A percentile compares a stretch with the other conserved stretches of the same genome.
These are phyloP conservation scores for Alternaria gansuensis DNA, from an alignment of 2,329 filamentous ascomycete genomes.

Conservation along the genomic window DNA sequence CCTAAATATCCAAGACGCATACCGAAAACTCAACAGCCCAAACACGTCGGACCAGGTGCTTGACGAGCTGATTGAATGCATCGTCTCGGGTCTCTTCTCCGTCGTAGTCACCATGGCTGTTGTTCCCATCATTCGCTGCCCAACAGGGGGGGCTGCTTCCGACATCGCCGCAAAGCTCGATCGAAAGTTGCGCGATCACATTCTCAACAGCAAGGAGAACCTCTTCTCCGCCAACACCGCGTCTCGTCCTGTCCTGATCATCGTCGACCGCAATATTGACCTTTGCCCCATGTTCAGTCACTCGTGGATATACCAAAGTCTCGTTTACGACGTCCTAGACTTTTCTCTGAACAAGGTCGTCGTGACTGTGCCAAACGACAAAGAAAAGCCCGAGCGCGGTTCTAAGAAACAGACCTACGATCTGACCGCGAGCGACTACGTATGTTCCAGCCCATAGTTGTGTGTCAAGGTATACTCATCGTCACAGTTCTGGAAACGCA, in stretches of 20 bases:
- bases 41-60: slow-evolving; percentile 90
- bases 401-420: slow-evolving; percentile 90
- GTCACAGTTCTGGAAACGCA: slow-evolving; percentile 82
- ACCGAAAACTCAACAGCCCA: slow-evolving; percentile 95
- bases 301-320: slow-evolving; percentile 70
- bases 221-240: slow-evolving; percentile 81
- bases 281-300: slow-evolving; percentile 98
- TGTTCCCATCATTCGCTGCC: slow-evolving; percentile 94
- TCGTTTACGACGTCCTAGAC: slow-evolving; percentile 57
- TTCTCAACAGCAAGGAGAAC: slow-evolving; percentile 97
- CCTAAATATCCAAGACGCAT: slow-evolving; percentile 75
- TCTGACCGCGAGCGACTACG: slow-evolving; percentile 84
- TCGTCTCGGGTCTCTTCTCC: slow-evolving; percentile 96
- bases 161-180: slow-evolving; percentile 94
- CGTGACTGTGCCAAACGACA: slow-evolving; percentile 83
- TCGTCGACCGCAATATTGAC: slow-evolving; percentile 95
- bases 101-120: slow-evolving; percentile 99
- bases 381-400: slow-evolving; percentile 76
- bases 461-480: too few species aligned
- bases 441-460: too few species aligned
- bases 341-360: slow-evolving; percentile 94
- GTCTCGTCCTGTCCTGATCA: slow-evolving; percentile 85
- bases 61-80: slow-evolving; percentile 84
- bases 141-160: slow-evolving; percentile 90
- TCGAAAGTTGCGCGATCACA: slow-evolving; percentile 93